A percentile compares a stretch with the other conserved stretches of the same genome.
phyloP scores from a whole-genome alignment of 495 filamentous ascomycete species.

The Neurospora tetraspora region DNA sequence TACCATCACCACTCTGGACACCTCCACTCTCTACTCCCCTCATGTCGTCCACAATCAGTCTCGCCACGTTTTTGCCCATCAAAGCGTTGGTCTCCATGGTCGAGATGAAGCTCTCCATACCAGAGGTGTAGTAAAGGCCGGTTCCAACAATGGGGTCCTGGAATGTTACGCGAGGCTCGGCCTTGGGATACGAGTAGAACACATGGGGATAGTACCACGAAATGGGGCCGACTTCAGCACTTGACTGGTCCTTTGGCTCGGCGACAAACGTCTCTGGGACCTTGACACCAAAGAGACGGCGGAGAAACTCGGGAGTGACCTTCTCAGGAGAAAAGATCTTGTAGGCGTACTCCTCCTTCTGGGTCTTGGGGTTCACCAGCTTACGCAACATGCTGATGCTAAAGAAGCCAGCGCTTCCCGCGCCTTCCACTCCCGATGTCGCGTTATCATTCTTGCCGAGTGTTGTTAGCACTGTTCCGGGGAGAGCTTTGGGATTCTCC shows the following conservation, averaged over 20 bases:
- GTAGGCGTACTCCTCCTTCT: slow-evolving; percentile 68
- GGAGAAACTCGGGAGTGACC: slow-evolving; percentile 54
- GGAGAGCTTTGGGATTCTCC: slow-evolving; percentile 38
- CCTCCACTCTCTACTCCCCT: slow-evolving; percentile 4
- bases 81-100: slow-evolving; percentile 97
- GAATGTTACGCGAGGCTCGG: slow-evolving; percentile 76
- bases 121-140: slow-evolving; percentile 80
- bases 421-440: slow-evolving; percentile 41
- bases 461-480: slow-evolving; percentile 74
- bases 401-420: slow-evolving; percentile 69
- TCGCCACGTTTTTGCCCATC: slow-evolving; percentile 93
- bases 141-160: slow-evolving; percentile 63
- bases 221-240: slow-evolving; percentile 36
- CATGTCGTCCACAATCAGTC: slow-evolving; percentile 56
- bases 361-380: slow-evolving; percentile 45
- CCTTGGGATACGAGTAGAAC: slow-evolving; percentile 80
- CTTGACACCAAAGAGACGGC: slow-evolving; percentile 34
- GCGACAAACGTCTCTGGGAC: slow-evolving; percentile 28
- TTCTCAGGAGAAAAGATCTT: slow-evolving; percentile 84
- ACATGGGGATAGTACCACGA: slow-evolving; percentile 63
- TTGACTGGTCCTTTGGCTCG: background rate
- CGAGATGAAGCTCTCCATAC: slow-evolving; percentile 89
- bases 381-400: slow-evolving; percentile 69
- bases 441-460: slow-evolving; percentile 47
- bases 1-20: background rate